A percentile compares a stretch with the other conserved stretches of the same genome.
These are phyloP conservation scores for Plectosphaerella plurivora DNA, from an alignment of 2,329 filamentous ascomycete genomes.

Conservation along the genomic window DNA sequence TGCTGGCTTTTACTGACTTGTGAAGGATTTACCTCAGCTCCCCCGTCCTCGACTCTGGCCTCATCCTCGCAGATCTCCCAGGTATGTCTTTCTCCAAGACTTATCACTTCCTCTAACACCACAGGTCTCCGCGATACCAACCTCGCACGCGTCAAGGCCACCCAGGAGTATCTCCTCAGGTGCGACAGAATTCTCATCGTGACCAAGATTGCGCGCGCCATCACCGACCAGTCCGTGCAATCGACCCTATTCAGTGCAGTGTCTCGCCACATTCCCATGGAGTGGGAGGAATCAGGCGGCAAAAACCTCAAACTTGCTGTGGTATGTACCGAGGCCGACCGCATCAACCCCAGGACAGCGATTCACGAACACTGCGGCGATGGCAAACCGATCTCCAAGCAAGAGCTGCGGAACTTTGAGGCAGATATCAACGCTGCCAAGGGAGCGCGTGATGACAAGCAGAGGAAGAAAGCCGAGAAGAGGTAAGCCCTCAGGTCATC, in stretches of 20 bases:
- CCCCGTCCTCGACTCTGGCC: conserved; percentile 22
- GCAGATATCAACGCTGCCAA: conserved; percentile 19
- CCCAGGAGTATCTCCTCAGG: conserved; percentile 26
- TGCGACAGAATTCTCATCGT: conserved; percentile 29
- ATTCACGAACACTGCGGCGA: conserved; percentile 20
- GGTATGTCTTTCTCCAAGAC: conserved; percentile 1
- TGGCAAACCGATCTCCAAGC: conserved; percentile 12
- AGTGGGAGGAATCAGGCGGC: conserved; percentile 19
- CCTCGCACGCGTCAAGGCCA: conserved; percentile 25
- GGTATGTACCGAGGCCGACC: conserved; percentile 26
- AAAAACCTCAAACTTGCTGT: conserved; percentile 22
- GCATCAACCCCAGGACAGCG: conserved; percentile 20
- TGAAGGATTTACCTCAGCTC: conserved; percentile 23
- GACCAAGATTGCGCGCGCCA: conserved; percentile 25
- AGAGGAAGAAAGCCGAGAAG: conserved; percentile 19
- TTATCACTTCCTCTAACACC: conserved; percentile 7
- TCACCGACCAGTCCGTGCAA: conserved; percentile 24
- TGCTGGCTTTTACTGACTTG: background rate
- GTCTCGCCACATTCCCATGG: conserved; percentile 20
- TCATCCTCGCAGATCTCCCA: conserved; percentile 29
- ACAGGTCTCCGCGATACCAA: conserved; percentile 27
- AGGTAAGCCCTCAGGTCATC: conserved; percentile 9
- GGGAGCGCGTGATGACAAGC: conserved; percentile 9
- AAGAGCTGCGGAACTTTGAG: conserved; percentile 18
- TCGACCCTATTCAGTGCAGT: conserved; percentile 22